Evolutionary conservation across 2,329 filamentous ascomycete species (phyloP), one percentile per base, ranked within the genome.

Genomic region (Alternaria consortialis): DNA sequence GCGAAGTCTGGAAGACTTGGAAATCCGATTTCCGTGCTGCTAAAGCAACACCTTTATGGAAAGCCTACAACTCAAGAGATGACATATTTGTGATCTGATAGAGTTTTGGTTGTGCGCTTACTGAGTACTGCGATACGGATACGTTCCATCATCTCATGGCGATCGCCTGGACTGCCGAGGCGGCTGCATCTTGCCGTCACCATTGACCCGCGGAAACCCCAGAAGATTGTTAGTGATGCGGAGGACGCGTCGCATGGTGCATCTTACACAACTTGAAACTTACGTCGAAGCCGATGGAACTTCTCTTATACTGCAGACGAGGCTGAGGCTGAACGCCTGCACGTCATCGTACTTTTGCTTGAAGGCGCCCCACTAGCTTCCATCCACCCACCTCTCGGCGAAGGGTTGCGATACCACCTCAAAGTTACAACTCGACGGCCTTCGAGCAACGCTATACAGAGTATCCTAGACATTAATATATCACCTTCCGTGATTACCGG

Each of bases 1-100:
- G 43, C 54, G 34, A 48, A 43, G 29, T 44, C 37, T 51, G 56
- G 62, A 64, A 32, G 52, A 34, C 62, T 62, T 62, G 59, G 54
- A 27, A 13, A 8, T 47, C 47, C 47, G 52, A n/a, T 15, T 13
- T 25, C 25, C 46, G 12, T 43, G 27, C 51, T n/a, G 34, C 12
- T 43, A 23, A 52, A 13, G 12, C 43, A 25, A 23, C 7, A 17
- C 23, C 11, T 25, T 25, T 32, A 3, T 25, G 48, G 15, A 15
- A 4, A 4, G 23, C n/a, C 27, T 8, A 25, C 8, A 37, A 5
- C 15, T 34, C 27, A 29, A 27, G 1, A 20, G 42, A 15, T 17
- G 3, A 12, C 4, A 32, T 32, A 5, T 7, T 34, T 47, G 40
- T n/a, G 15, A n/a, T 31, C 32, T 52, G 32, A 20, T 7, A 39